Evolutionary conservation across 176 grass and related monocot genomes (phyloP).

Genomic region (Avena eriantha): DNA sequence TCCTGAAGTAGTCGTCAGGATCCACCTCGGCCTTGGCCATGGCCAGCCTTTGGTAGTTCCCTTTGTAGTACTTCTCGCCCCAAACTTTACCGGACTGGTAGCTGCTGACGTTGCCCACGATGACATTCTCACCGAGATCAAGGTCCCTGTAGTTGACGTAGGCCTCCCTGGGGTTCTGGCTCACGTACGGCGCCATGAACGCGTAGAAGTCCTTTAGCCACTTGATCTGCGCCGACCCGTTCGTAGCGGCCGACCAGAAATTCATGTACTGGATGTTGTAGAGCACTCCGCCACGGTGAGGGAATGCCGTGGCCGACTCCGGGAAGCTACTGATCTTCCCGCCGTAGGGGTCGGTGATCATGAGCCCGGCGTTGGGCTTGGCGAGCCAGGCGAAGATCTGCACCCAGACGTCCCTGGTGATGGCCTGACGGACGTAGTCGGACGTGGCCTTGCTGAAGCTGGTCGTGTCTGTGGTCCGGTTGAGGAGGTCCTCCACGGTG

Average conservation of each 20-base stretch:
- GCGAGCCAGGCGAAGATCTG: constrained; percentile 35
- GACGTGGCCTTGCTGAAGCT: constrained; percentile 49
- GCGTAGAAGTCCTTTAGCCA: constrained; percentile 50
- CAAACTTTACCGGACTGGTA: constrained; percentile 43
- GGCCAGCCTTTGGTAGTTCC: constrained; percentile 46
- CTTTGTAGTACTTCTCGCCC: constrained; percentile 48
- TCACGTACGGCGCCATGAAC: constrained; percentile 54
- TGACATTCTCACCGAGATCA: constrained; percentile 51
- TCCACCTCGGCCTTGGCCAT: constrained; percentile 28
- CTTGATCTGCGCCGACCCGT: background rate
- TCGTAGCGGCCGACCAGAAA: constrained; percentile 19
- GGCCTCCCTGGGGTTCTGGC: constrained; percentile 49
- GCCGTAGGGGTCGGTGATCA: constrained; percentile 62
- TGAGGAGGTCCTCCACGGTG: constrained; percentile 47
- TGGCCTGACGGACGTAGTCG: constrained; percentile 54
- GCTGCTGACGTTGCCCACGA: constrained; percentile 43
- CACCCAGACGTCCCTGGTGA: constrained; percentile 21
- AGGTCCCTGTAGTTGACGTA: constrained; percentile 73
- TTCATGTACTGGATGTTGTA: constrained; percentile 63
- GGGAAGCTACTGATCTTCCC: constrained; percentile 27
- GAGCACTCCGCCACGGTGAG: constrained; percentile 52
- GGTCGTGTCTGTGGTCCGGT: constrained; percentile 30
- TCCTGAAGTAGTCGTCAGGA: constrained; percentile 62
- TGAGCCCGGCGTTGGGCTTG: constrained; percentile 43
- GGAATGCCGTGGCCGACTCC: constrained; percentile 44